Conservation (phyloP, 495 filamentous ascomycete species). For the Tuber brumale region DNA sequence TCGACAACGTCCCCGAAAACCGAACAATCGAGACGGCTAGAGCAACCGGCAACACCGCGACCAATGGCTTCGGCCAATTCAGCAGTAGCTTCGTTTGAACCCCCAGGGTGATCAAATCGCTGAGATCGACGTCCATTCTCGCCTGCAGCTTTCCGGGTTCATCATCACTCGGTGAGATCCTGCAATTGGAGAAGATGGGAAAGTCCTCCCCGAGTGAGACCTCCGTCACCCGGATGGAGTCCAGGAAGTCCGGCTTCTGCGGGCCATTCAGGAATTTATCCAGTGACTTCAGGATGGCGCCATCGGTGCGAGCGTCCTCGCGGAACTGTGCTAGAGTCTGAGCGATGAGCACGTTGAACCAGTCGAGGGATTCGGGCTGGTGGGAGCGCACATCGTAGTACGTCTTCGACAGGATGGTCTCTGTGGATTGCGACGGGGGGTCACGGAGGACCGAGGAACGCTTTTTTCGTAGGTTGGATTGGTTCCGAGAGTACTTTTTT, state of each 20-base stretch:
- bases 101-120: slow-evolving; percentile 87
- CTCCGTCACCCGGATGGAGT: slow-evolving; percentile 88
- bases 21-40: slow-evolving; percentile 84
- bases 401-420: slow-evolving; percentile 89
- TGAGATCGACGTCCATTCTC: slow-evolving; percentile 91
- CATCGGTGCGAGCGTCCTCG: slow-evolving; percentile 78
- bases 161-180: slow-evolving; percentile 79
- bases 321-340: slow-evolving; percentile 96
- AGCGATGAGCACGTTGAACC: slow-evolving; percentile 97
- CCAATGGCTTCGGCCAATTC: slow-evolving; percentile 83
- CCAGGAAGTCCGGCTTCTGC: slow-evolving; percentile 81
- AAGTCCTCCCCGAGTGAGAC: slow-evolving; percentile 92
- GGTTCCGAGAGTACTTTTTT: slow-evolving; percentile 32
- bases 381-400: slow-evolving; percentile 96
- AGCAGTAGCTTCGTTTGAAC: slow-evolving; percentile 88
- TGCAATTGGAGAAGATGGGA: slow-evolving; percentile 97
- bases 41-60: slow-evolving; percentile 88
- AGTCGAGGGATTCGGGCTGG: slow-evolving; percentile 97
- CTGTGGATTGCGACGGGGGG: slow-evolving; percentile 63
- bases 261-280: slow-evolving; percentile 76
- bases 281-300: slow-evolving; percentile 92
- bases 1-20: slow-evolving; percentile 88
- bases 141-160: slow-evolving; percentile 75
- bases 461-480: slow-evolving; percentile 60
- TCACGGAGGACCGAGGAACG: slow-evolving; percentile 66